Base-by-base conservation (phyloP, 768 basidiomycete genomes). In the Lentinula lateritia region DNA sequence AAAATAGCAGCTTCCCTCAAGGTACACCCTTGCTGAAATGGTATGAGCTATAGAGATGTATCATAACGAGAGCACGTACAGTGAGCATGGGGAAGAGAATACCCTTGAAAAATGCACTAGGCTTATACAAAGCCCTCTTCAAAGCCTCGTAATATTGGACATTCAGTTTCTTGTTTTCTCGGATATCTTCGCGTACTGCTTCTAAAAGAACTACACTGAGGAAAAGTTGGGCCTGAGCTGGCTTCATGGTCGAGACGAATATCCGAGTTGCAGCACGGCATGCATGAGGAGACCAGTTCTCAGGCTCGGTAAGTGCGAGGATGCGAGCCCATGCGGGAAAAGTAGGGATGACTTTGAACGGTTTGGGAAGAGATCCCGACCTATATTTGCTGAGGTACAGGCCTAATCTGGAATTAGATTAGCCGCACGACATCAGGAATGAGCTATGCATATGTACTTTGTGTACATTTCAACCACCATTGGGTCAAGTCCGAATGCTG, bases 101-200 rank as follows among this genome's bases (percentile, higher is more conserved):
- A 4, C 96, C 97, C 72, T 99, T 98, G 82, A 98, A 98, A 72
- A 98, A 98, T 0, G 97, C 96, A 3, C 90, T 91, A 2, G 97
- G 97, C 73, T 98, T 99, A 74, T 96, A 98, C 62, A 98, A 74
- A 5, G 93, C 84, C 66, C 93, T 87, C 73, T 93, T 95, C 66
- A 99, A 71, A 18, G 89, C 87, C 71, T 95, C 92, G 68, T 95
- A 99, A 63, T 94, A 90, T 63, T 99, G 97, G 13, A 93, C 90
- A 70, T 93, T 90, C 62, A 99, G 78, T 69, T 94, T 97, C 66
- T 92, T 89, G 70, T 93, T 87, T 62, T 86, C 82, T 61, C 79
- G 79, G 64, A 99, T 96, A 72, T 98, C 93, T 64, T 93, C 90
- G 43, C 93, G 80, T 54, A 97, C 86, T 38, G 92, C 89, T 65